phyloP scores from a whole-genome alignment of 257 asterid species.

The Avicennia marina region DNA sequence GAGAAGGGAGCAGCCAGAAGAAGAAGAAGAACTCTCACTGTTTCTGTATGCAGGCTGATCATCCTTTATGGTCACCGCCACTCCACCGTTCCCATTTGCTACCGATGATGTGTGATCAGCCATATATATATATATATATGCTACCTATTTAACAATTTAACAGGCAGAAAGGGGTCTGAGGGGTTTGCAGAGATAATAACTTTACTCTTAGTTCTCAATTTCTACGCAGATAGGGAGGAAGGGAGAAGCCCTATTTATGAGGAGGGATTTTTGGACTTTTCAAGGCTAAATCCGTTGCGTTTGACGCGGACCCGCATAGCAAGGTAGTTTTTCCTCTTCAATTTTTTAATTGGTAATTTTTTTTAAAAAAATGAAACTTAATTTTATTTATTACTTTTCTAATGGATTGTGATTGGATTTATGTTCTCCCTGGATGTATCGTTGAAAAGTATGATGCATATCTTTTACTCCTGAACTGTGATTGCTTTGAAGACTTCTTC shows the following conservation, averaged over 20 bases:
- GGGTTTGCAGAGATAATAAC: too few species aligned
- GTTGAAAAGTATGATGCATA: slow-evolving; percentile 2
- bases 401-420: neutral
- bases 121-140: slow-evolving; percentile 24
- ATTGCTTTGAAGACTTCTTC: slow-evolving; percentile 46
- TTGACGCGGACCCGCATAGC: too few species aligned
- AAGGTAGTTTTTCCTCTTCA: too few species aligned
- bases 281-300: neutral
- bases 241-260: too few species aligned
- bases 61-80: slow-evolving; percentile 44
- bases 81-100: slow-evolving; percentile 39
- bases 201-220: too few species aligned
- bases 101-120: slow-evolving; percentile 41
- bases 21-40: neutral
- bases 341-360: neutral
- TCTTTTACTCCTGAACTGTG: neutral
- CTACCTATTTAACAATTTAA: neutral
- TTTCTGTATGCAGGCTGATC: slow-evolving; percentile 21
- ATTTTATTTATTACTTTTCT: neutral
- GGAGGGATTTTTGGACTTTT: neutral
- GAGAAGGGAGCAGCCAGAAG: slow-evolving; percentile 34
- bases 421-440: neutral
- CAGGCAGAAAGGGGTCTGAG: neutral
- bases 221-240: too few species aligned
- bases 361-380: neutral